Evolutionary conservation across 805 yeast genomes (phyloP), one percentile per base, ranked within the genome.

Genomic region (Hagleromyces aurorensis): DNA sequence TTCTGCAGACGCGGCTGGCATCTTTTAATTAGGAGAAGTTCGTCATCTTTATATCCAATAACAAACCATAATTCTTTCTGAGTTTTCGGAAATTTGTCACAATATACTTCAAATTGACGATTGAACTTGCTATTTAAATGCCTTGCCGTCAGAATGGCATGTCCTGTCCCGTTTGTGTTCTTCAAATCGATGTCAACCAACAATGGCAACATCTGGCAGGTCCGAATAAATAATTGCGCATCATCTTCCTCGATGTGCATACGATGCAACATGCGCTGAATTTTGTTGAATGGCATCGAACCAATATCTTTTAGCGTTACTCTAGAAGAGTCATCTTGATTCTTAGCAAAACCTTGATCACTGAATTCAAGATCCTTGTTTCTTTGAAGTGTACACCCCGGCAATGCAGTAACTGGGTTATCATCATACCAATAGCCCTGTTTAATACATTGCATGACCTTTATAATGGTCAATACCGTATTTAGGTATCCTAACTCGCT

Each of bases 41-140:
- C 82, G 25, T 68, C 68, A 3, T 55, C 61, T 5, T 60, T 56
- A 16, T 58, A 57, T 38, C 75, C 73, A 27, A 89, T 70, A 7
- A 77, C 69, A 53, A 89, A 84, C 97, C 98, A 91, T 0, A 93
- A 75, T 52, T 91, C 97, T 47, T 85, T 78, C 57, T 91, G 98
- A 2, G 76, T 64, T 55, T 91, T 89, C 25, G 95, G 94, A 60
- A 83, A 91, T 44, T 71, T 72, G 3, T 93, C 89, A 34, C 87
- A 66, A 46, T 77, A 74, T 29, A 84, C 70, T 40, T 71, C 72
- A 61, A 75, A 81, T 25, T 78, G 86, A 3, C 62, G 59, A 39
- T 69, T 71, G 13, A 44, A 46, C 19, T 61, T 58, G 3, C 26
- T 40, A 31, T 70, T 74, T n/a, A 61, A 58, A 49, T 81, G 93